Evolutionary conservation across 352 stramenopile species (phyloP), one percentile per base, ranked within the genome.

Genomic region (Pythium phragmitis): DNA sequence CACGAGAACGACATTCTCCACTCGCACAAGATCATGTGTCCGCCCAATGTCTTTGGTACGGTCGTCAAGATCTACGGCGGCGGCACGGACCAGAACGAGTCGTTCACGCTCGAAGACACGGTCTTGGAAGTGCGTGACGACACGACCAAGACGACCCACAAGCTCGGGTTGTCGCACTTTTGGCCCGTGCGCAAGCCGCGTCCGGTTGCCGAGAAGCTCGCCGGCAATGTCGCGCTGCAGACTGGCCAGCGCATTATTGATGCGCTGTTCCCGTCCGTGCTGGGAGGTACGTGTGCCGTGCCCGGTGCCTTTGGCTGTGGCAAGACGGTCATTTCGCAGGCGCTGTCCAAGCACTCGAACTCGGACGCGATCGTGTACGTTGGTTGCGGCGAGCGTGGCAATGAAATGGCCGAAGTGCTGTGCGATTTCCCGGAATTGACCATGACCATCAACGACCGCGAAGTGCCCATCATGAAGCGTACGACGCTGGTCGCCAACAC

Each of bases 311-410:
- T 99, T 74, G 98, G 98, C 30, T 99, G 98, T 73, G 98, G 97
- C 68, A 99, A 99, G 94, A 99, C 98, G 52, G 97, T 99, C 63
- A 99, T 99, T 79, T 99, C 93, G 14, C 97, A 99, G 77, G 97
- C 96, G 47, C 83, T 99, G 42, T 99, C 96, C 61, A 99, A 99
- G 85, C 98, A 99, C 85, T 98, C 94, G 45, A 99, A 99, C 88
- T 98, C 91, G 39, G 96, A 99, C 75, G 91, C 89, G 28, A 99
- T 99, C 72, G 92, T 99, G 36, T 99, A 99, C 82, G 97, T 99
- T 42, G 98, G 98, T 57, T 99, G 98, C 67, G 98, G 98, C 49
- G 97, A 99, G 71, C 92, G 98, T 70, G 98, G 98, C 63, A 99
- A 99, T 75, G 98, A 99, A 79, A 99, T 99, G 98, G 94, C 94